Evolutionary conservation across 768 basidiomycete genomes (phyloP).

Genomic region (Royoungia palumana): DNA sequence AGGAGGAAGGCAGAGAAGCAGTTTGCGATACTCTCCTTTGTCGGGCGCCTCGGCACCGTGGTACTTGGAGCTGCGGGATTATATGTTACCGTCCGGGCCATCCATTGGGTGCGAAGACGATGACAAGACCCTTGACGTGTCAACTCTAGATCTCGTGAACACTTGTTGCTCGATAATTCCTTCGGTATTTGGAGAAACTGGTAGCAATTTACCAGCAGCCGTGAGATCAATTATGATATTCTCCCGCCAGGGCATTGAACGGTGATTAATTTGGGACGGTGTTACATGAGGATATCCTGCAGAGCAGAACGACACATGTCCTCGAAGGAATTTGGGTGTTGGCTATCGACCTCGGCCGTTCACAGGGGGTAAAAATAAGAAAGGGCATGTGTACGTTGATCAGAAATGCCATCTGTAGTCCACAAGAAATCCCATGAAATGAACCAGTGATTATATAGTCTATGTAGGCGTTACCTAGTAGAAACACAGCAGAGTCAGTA

Average conservation of each 20-base stretch:
- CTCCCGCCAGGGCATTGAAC: constrained; percentile 22
- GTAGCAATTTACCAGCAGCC: constrained; percentile 14
- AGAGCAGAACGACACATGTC: constrained; percentile 26
- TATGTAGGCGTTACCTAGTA: constrained; percentile 34
- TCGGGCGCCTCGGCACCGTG: constrained; percentile 48
- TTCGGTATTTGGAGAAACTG: constrained; percentile 23
- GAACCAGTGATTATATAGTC: constrained; percentile 34
- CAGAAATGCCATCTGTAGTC: constrained; percentile 6
- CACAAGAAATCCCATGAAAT: constrained; percentile 25
- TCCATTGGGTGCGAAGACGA: constrained; percentile 21
- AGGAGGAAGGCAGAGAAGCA: constrained; percentile 69
- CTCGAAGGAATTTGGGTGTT: constrained; percentile 17
- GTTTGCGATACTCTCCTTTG: constrained; percentile 51
- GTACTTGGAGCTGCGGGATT: constrained; percentile 42
- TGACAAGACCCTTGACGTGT: constrained; percentile 18
- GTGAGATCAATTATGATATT: constrained; percentile 23
- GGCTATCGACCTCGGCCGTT: constrained; percentile 18
- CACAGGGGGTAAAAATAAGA: constrained; percentile 35
- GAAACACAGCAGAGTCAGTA: constrained; percentile 34
- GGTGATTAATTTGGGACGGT: constrained; percentile 35
- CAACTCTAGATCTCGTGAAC: constrained; percentile 32
- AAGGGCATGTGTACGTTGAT: constrained; percentile 18
- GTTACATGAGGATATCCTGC: constrained; percentile 33
- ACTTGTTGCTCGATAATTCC: constrained; percentile 28
- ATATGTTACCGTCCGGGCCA: constrained; percentile 26